A percentile compares a stretch with the other conserved stretches of the same genome.
phyloP scores from a whole-genome alignment of 2,329 filamentous ascomycete genomes.

The Phialocephala subalpina region DNA sequence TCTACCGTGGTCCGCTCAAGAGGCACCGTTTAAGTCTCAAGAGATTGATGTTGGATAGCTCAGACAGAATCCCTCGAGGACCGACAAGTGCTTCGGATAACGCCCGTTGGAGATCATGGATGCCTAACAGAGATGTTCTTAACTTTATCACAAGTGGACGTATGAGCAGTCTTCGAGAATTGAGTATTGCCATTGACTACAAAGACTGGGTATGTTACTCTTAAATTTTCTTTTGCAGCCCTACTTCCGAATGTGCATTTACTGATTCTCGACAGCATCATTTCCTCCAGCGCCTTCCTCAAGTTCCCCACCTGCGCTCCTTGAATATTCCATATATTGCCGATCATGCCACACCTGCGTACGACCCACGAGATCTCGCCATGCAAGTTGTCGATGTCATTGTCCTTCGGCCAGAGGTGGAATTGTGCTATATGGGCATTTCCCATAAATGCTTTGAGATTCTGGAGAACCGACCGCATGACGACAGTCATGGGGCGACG shows the following conservation, averaged over 20 bases:
- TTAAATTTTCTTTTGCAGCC: neutral
- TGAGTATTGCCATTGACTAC: slow-evolving; percentile 77
- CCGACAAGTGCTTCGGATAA: slow-evolving; percentile 46
- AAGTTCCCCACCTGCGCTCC: slow-evolving; percentile 73
- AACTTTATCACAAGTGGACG: slow-evolving; percentile 79
- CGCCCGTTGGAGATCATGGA: slow-evolving; percentile 73
- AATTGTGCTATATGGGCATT: slow-evolving; percentile 80
- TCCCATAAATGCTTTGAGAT: slow-evolving; percentile 85
- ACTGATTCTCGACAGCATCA: slow-evolving; percentile 64
- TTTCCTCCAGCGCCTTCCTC: slow-evolving; percentile 78
- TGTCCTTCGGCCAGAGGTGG: slow-evolving; percentile 76
- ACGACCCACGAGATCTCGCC: slow-evolving; percentile 73
- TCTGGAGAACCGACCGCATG: slow-evolving; percentile 65
- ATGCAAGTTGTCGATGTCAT: slow-evolving; percentile 82
- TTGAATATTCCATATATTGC: slow-evolving; percentile 75
- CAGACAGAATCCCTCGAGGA: slow-evolving; percentile 56
- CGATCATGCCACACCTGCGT: slow-evolving; percentile 63
- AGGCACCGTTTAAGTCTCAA: slow-evolving; percentile 75
- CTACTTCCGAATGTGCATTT: slow-evolving; percentile 29
- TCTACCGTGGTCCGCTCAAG: slow-evolving; percentile 74
- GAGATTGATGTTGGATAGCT: slow-evolving; percentile 78
- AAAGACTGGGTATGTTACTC: slow-evolving; percentile 78
- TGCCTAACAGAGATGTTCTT: slow-evolving; percentile 72
- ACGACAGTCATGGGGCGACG: slow-evolving; percentile 45
- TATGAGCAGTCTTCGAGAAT: slow-evolving; percentile 75